Evolutionary conservation across 352 stramenopile genomes (phyloP).

Genomic region (Phytophthora multivora): DNA sequence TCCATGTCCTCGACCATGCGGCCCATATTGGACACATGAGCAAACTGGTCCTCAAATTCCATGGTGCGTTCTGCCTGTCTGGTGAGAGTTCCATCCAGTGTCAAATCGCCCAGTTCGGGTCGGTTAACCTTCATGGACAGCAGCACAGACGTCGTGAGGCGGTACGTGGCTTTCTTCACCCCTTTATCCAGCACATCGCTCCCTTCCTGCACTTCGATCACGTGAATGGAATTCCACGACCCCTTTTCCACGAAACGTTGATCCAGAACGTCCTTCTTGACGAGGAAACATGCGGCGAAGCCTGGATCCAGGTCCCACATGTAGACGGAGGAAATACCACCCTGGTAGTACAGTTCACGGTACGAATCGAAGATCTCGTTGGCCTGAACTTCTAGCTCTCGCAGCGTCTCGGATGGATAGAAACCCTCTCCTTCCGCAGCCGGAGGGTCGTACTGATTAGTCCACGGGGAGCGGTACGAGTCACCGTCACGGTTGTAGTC

Average conservation of each 20-base stretch:
- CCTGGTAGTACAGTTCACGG: conserved; percentile 96
- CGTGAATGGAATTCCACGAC: conserved; percentile 95
- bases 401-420: conserved; percentile 87
- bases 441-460: conserved; percentile 90
- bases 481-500: conserved; percentile 96
- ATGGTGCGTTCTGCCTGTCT: conserved; percentile 81
- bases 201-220: conserved; percentile 90
- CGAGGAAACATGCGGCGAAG: conserved; percentile 94
- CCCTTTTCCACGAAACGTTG: conserved; percentile 84
- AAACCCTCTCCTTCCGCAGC: conserved; percentile 87
- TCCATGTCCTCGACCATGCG: conserved; percentile 97
- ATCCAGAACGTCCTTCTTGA: conserved; percentile 92
- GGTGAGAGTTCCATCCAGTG: conserved; percentile 91
- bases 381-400: conserved; percentile 91
- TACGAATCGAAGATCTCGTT: conserved; percentile 98
- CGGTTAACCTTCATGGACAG: conserved; percentile 91
- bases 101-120: conserved; percentile 77
- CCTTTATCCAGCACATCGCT: conserved; percentile 31
- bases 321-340: conserved; percentile 93
- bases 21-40: conserved; percentile 95
- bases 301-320: conserved; percentile 95
- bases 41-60: conserved; percentile 74
- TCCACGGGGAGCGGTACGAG: conserved; percentile 93
- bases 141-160: conserved; percentile 93
- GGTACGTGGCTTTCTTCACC: conserved; percentile 84